phyloP scores from a whole-genome alignment of 2,329 filamentous ascomycete species.

The Penicillium sp. region DNA sequence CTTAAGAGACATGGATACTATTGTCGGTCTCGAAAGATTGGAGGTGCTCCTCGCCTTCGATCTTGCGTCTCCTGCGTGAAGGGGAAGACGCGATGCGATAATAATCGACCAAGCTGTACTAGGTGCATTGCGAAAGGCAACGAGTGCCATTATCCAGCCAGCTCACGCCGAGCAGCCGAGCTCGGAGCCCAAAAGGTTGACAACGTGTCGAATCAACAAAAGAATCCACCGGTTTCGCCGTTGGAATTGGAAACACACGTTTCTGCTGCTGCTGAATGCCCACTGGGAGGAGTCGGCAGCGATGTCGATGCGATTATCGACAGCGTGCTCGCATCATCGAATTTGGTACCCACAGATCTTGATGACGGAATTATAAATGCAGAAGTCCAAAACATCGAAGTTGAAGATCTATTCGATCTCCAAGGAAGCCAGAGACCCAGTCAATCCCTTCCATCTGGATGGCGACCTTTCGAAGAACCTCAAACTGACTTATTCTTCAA shows the following conservation, averaged over 20 bases:
- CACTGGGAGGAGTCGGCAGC: not conserved
- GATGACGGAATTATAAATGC: not conserved
- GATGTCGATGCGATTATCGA: not conserved
- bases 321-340: not conserved
- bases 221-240: not conserved
- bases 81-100: conserved; percentile 45
- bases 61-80: conserved; percentile 44
- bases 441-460: not conserved
- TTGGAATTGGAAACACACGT: not conserved
- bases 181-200: not conserved
- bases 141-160: conserved; percentile 41
- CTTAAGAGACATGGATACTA: conserved; percentile 51
- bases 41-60: conserved; percentile 27
- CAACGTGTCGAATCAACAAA: not conserved
- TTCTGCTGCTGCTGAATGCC: not conserved
- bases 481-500: not conserved
- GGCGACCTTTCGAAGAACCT: not conserved
- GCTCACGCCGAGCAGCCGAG: conserved; percentile 12
- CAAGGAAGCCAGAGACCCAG: not conserved
- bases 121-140: conserved; percentile 40
- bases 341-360: not conserved
- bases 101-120: conserved; percentile 40
- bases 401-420: not conserved
- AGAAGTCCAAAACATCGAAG: not conserved
- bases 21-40: conserved; percentile 43